Base-by-base conservation (phyloP, 192 early-diverging fungal genomes). In the Coemansia sp. region DNA sequence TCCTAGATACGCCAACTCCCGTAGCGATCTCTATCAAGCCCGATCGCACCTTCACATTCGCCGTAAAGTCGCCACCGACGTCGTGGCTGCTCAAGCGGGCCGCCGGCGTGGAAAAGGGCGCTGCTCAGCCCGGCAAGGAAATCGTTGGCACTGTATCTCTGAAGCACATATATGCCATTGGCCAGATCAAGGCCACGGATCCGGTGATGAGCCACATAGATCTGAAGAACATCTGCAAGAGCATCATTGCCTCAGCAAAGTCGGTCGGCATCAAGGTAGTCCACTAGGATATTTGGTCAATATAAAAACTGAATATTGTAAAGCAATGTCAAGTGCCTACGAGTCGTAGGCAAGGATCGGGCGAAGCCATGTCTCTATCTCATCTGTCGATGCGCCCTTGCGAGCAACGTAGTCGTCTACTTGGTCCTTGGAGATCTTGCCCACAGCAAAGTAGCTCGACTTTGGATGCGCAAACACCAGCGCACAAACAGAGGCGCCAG, bases 101-200 rank as follows among this genome's bases (percentile, higher is more conserved):
- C 59, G 93, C 94, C 0, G 93, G 93, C 16, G 80, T 98, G 24
- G 85, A 88, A 68, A 98, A 96, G 82, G 96, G 94, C 43, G 86
- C 91, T 2, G 80, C 85, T 16, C 91, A 89, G 73, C 89, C 95
- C 12, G 90, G 92, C 20, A 85, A 89, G 53, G 89, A 91, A 40
- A 73, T 78, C 15, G 90, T 89, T 2, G 97, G 94, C 58, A 88
- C 86, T 29, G 84, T 99, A 35, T 90, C 87, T 58, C 75, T 99
- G 52, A 99, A 97, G 76, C 95, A 97, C 75, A 84, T 99, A 34
- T 99, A 95, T 66, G 93, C 95, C 65, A 96, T 97, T 75, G 94
- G 92, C 50, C 89, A 91, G 78, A 88, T 97, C 75, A 97, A 97
- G 84, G 74, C 89, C 41, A 74, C 85, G 37, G 95, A 99, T 73